Percentiles rank a stretch among this genome's conserved stretches.
Conservation (phyloP, 345 rosid genomes). For the Hypericum perforatum region DNA sequence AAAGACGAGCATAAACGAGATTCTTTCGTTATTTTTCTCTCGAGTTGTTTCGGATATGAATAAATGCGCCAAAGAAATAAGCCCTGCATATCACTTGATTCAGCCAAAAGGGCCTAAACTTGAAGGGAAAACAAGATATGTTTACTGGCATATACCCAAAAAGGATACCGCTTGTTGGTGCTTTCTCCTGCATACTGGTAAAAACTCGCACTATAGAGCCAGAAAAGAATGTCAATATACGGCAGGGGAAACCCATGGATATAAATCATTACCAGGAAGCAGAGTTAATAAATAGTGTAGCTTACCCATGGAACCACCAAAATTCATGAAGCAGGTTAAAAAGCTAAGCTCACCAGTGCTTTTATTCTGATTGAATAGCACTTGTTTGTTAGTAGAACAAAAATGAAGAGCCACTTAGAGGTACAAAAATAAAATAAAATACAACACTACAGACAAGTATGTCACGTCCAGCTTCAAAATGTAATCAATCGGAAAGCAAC, state of each 20-base stretch:
- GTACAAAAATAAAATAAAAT: too few relatives aligned
- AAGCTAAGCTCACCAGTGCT: constrained; percentile 91
- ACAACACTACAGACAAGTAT: too few relatives aligned
- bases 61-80: not conserved
- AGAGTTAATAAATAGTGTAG: constrained; percentile 4
- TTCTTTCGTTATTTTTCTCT: too few relatives aligned
- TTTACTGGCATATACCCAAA: not conserved
- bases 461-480: too few relatives aligned
- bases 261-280: not conserved
- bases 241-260: not conserved
- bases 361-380: constrained; percentile 48
- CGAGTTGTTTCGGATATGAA: too few relatives aligned
- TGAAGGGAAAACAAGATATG: too few relatives aligned
- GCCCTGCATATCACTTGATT: too few relatives aligned
- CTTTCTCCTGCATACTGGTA: constrained; percentile 88
- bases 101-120: too few relatives aligned
- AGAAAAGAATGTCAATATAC: not conserved
- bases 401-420: not conserved
- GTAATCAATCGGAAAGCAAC: too few relatives aligned
- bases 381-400: constrained; percentile 7
- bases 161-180: constrained; percentile 82
- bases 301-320: constrained; percentile 71
- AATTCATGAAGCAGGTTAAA: constrained; percentile 76
- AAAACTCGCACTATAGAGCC: constrained; percentile 69
- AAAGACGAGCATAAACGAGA: too few relatives aligned